Evolutionary conservation across 495 filamentous ascomycete genomes (phyloP).

Genomic region (Neurospora sp.): DNA sequence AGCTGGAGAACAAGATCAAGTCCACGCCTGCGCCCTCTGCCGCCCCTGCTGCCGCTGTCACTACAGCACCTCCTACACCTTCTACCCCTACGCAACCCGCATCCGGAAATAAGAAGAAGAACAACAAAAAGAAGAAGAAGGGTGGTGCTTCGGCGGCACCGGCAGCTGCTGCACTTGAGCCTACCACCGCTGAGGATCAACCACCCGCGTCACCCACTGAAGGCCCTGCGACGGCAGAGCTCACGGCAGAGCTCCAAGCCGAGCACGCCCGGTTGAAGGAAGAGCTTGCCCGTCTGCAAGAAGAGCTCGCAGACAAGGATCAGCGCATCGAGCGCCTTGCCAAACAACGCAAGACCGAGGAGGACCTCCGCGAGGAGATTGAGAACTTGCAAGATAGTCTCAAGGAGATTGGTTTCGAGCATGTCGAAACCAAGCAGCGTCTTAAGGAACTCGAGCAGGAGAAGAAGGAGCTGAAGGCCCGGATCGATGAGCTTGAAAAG

Average conservation of each 20-base stretch:
- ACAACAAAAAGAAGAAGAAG: conserved; percentile 85
- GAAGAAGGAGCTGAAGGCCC: conserved; percentile 43
- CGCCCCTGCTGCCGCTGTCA: conserved; percentile 6
- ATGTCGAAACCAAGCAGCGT: conserved; percentile 72
- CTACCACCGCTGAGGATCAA: conserved; percentile 20
- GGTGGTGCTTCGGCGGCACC: conserved; percentile 34
- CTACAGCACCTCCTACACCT: conserved; percentile 3
- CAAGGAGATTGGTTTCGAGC: conserved; percentile 62
- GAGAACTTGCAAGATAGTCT: conserved; percentile 74
- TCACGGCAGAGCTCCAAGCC: conserved; percentile 24
- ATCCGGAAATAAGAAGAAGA: conserved; percentile 61
- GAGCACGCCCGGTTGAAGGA: not conserved
- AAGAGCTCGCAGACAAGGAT: conserved; percentile 63
- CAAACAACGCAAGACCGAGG: conserved; percentile 59
- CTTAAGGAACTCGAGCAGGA: conserved; percentile 48
- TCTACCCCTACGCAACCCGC: conserved; percentile 11
- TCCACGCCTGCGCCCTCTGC: conserved; percentile 4
- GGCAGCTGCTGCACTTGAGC: conserved; percentile 11
- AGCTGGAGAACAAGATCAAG: conserved; percentile 28
- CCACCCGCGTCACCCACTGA: conserved; percentile 16
- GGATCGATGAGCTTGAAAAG: conserved; percentile 54
- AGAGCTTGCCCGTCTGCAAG: conserved; percentile 35
- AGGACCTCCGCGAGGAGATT: conserved; percentile 78
- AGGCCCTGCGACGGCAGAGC: conserved; percentile 14
- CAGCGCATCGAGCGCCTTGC: conserved; percentile 54